Percentiles rank a stretch among this genome's conserved stretches.
These are phyloP conservation scores for Aspergillus tanneri DNA, from an alignment of 2,329 filamentous ascomycete genomes.

Conservation along the genomic window DNA sequence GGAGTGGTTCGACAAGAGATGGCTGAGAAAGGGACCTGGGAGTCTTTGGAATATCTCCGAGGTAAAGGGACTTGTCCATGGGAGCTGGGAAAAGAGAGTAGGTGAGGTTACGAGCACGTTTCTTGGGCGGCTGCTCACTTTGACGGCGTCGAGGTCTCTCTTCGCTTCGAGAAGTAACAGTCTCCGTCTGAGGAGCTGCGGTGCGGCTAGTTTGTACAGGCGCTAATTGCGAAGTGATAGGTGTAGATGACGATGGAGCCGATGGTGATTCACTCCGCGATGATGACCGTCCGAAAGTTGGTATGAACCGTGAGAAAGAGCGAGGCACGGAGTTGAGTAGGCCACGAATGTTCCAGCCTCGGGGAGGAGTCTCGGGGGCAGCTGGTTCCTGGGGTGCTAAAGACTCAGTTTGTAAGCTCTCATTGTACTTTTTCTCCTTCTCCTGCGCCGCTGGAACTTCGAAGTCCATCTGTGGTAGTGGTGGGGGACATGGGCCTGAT, in stretches of 20 bases:
- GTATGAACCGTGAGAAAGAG: constrained; percentile 28
- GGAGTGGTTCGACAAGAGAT: not conserved
- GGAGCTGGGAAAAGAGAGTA: constrained; percentile 31
- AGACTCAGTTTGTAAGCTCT: constrained; percentile 5
- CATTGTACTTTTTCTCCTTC: constrained; percentile 4
- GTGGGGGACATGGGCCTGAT: constrained; percentile 9
- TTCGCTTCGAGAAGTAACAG: constrained; percentile 8
- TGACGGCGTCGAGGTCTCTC: constrained; percentile 14
- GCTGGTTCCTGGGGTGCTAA: constrained; percentile 13
- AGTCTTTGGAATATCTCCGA: constrained; percentile 18
- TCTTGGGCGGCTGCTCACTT: constrained; percentile 15
- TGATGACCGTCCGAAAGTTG: constrained; percentile 20
- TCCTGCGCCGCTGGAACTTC: constrained; percentile 10
- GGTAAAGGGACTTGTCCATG: constrained; percentile 24
- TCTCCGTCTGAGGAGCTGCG: not conserved
- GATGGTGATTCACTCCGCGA: constrained; percentile 17
- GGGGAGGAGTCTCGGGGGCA: constrained; percentile 25
- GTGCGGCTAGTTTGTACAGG: constrained; percentile 21
- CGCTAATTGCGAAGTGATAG: constrained; percentile 12
- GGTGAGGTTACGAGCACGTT: constrained; percentile 21
- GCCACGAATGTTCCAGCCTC: constrained; percentile 31
- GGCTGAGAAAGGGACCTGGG: not conserved
- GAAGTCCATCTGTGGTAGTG: constrained; percentile 10
- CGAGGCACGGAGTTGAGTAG: constrained; percentile 33
- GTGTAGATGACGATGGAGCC: not conserved